Percentiles rank a stretch among this genome's conserved stretches.
Conservation (phyloP, 23 red algal genomes). For the Gracilaria domingensis region DNA sequence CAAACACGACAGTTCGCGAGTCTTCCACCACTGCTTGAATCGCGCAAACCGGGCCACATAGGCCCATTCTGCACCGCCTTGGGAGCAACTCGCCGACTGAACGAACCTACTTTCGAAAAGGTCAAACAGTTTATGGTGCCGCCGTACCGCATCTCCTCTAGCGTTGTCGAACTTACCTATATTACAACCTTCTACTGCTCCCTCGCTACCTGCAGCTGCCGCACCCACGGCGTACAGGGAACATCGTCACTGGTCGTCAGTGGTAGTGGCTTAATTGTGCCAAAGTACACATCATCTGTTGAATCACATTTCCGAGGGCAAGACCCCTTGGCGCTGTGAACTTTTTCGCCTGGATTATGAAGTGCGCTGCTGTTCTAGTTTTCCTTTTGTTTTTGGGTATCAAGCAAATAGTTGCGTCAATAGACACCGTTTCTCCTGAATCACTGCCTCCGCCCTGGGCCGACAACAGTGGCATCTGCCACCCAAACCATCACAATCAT, state of each 20-base stretch:
- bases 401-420: neutral
- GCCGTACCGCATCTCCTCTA: neutral
- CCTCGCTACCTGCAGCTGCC: neutral
- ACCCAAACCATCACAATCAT: neutral
- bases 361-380: neutral
- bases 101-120: neutral
- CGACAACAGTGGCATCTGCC: conserved; percentile 27
- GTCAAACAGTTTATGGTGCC: neutral
- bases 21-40: neutral
- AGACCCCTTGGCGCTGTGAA: no score
- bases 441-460: conserved; percentile 46
- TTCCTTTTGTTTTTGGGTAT: neutral
- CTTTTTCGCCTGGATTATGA: neutral
- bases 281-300: no score
- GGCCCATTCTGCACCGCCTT: neutral
- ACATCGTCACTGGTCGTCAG: neutral
- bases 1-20: neutral
- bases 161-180: neutral
- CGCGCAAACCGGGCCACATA: neutral
- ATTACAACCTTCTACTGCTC: neutral
- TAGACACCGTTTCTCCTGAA: conserved; percentile 45
- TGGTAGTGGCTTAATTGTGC: neutral
- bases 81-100: neutral
- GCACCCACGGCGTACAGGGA: neutral
- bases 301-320: no score